Base-by-base conservation (phyloP, 140 eudicot species). In the Senecio squalidus region DNA sequence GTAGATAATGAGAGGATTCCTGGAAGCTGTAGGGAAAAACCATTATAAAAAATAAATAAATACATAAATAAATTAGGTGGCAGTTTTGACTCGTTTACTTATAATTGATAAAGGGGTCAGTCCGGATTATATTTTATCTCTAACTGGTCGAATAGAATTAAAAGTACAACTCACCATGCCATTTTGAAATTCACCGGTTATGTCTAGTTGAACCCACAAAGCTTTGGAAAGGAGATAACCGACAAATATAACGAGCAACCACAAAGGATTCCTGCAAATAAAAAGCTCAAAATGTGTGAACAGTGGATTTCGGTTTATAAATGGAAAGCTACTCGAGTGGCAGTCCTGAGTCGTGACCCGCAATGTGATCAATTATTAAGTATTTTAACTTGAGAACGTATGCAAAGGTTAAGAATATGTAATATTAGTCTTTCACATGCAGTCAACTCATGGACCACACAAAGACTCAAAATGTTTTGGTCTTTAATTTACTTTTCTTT, bases 151-250 rank as follows among this genome's bases (percentile, higher is more conserved):
- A 5, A 57, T 49, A 28, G 6, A 9, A 31, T 36, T 0, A 10
- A 9, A 70, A n/a, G n/a, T 38, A 36, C 20, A 43, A 83, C 96
- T 87, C 66, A 92, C 98, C 75, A 75, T 73, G 62, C 98, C 98
- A 46, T 84, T 67, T 28, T 80, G 84, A 70, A 92, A 92, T 84
- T 84, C 95, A 58, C 73, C 81, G 20, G 96, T n/a, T 31, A 87
- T 64, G 78, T 92, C 93, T 61, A 92, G 80, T 69, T 92, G 98
- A 56, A 92, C 95, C 98, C 98, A 92, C 65, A 87, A 74, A 50
- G 98, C 96, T 80, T 87, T 92, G 36, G 55, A 58, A 57, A 92
- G 86, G 45, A 92, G 80, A 56, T 63, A 84, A 39, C 48, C 93
- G 6, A 84, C 93, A 28, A 92, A 92, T 49, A 92, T 68, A 56